Evolutionary conservation across 2,329 filamentous ascomycete genomes (phyloP).

Genomic region (Diaporthe caulivora): DNA sequence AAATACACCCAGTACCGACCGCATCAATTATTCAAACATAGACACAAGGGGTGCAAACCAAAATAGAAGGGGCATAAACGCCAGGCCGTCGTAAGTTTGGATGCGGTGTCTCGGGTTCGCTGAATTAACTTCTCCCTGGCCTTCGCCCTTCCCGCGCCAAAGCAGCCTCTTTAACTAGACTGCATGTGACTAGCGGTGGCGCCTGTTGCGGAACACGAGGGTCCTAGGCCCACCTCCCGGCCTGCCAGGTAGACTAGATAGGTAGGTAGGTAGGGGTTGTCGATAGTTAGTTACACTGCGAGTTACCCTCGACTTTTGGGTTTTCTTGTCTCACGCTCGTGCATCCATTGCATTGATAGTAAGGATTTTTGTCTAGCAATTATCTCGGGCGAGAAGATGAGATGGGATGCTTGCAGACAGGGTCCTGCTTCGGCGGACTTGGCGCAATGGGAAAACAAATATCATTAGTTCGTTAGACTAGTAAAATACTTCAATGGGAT

Average conservation of each 20-base stretch:
- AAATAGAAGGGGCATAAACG: not conserved
- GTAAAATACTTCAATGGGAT: not conserved
- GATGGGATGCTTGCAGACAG: too few species aligned
- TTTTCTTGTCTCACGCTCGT: not conserved
- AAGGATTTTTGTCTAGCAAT: not conserved
- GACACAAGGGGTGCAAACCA: not conserved
- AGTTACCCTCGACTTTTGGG: not conserved
- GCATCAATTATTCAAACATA: not conserved
- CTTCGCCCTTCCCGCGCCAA: not conserved
- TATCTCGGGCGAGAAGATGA: not conserved
- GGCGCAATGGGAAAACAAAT: not conserved
- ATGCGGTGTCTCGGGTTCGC: not conserved
- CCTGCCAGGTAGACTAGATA: too few species aligned
- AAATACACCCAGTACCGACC: too few species aligned
- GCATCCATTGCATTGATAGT: not conserved
- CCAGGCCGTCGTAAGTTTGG: not conserved
- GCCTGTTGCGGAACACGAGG: not conserved
- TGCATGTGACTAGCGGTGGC: not conserved
- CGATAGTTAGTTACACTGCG: not conserved
- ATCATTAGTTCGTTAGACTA: conserved; percentile 25
- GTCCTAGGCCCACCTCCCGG: not conserved
- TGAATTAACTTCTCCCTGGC: not conserved
- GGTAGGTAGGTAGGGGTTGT: not conserved
- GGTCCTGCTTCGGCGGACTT: not conserved
- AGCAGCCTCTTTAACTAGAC: too few species aligned